Base-by-base conservation (phyloP, 2,329 filamentous ascomycete species). In the Ophiosphaerella narmari region DNA sequence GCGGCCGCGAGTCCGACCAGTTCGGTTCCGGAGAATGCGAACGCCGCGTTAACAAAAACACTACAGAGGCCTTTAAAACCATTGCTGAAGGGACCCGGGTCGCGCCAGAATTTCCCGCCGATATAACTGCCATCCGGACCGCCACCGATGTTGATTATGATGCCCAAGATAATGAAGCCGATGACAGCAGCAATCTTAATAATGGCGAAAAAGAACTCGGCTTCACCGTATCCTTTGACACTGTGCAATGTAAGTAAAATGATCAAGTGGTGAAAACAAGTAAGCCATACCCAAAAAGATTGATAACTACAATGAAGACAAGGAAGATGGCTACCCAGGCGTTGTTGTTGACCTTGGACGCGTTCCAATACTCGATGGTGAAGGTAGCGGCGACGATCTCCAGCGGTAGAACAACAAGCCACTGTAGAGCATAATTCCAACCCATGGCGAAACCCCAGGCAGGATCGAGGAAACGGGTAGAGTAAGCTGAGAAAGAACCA, bases 381-480 rank as follows among this genome's bases (percentile, higher is more conserved):
- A 96, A 85, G 2, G 90, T 88, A 2, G 91, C 91, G 2, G 91
- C 89, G 54, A 96, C 90, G 48, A 96, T 88, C 72, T 96, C 91
- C 33, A 96, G 79, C 0, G 91, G 91, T 29, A 96, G 74, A 0
- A 92, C 85, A 32, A 91, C 82, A 2, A 96, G 81, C 92, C 92
- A 96, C 74, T 95, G 89, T 60, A 96, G 72, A 4, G 89, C 90
- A 71, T 96, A 89, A 81, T 95, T 96, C 91, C 91, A 96, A 13
- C 91, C 91, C 89, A 96, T 95, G 39, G 91, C 90, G 68, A 96
- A 96, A 0, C 91, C 91, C 91, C 91, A 96, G 0, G 92, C 92
- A 1, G 92, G 93, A 67, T 97, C 91, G 14, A 97, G 75, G 66
- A 97, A 97, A 14, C 93, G 85, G 26, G 91, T 96, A 14, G 92